Base-by-base conservation (phyloP, 768 basidiomycete species). In the Agrocybe chaxingu region DNA sequence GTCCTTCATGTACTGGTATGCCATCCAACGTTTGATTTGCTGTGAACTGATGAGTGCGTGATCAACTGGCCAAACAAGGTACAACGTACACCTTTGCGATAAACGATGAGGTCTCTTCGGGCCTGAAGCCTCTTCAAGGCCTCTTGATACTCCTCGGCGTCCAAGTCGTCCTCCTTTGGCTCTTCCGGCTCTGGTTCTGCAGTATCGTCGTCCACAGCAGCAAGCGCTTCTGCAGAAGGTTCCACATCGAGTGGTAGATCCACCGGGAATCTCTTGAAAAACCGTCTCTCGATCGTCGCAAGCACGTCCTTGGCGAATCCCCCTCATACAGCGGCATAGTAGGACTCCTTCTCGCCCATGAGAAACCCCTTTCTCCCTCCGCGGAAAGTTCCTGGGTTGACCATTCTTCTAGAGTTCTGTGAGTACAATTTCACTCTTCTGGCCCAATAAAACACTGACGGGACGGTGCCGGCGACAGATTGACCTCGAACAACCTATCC, bases 1-100 rank as follows among this genome's bases (percentile, higher is more conserved):
- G 37, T 53, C 51, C 31, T 54, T 54, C 40, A 42, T 52, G 38
- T 59, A 48, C 32, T 55, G 55, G 43, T 60, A 57, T 1, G 47
- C 24, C 35, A 57, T 18, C 56, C 55, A 60, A 0, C 56, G 40
- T n/a, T 51, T 50, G 47, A 60, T 57, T 57, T 60, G 52, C 58
- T 60, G 45, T 16, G 36, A 31, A 36, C 19, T n/a, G 13, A 32
- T 11, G 13, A 47, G 42, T 18, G 36, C 30, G 8, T 31, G 12
- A 19, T 13, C 31, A 50, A 16, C 16, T 3, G 8, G 7, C 29
- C 4, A 32, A 19, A 34, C 36, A 48, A 36, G 42, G 36, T 19
- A 51, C 41, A 16, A 49, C 39, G 39, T 35, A 53, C 51, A 9
- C 11, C 48, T 35, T 46, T 52, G n/a, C 48, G 47, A 37, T 32